Conservation (phyloP, 2,329 filamentous ascomycete genomes). For the Nemania abortiva region DNA sequence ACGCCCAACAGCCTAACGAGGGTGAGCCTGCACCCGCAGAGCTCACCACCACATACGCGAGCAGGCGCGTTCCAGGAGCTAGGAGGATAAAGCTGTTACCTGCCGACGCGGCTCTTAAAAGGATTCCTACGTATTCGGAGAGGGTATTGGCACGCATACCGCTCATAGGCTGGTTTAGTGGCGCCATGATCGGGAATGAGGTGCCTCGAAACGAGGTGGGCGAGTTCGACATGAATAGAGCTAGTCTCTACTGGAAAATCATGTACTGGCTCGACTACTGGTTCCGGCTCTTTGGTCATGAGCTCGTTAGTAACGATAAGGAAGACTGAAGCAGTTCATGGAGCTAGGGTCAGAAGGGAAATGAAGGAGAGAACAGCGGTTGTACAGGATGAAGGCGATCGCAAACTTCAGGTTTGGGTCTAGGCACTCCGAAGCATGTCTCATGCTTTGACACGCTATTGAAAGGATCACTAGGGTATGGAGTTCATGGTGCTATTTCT, state of each 20-base stretch:
- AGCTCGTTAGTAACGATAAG: constrained; percentile 68
- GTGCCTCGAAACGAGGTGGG: constrained; percentile 79
- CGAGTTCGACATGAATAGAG: constrained; percentile 79
- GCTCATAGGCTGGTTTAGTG: constrained; percentile 78
- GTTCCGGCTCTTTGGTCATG: constrained; percentile 69
- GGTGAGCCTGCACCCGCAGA: constrained; percentile 48
- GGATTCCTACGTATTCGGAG: constrained; percentile 74
- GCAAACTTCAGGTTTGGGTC: neutral
- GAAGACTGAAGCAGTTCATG: constrained; percentile 60
- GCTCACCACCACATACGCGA: constrained; percentile 54
- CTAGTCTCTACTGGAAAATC: constrained; percentile 75
- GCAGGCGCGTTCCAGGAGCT: constrained; percentile 74
- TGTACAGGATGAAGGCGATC: neutral
- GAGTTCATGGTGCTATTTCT: neutral
- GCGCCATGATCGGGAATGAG: constrained; percentile 78
- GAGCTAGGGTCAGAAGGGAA: too few species aligned
- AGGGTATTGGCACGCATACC: constrained; percentile 74
- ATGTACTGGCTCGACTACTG: constrained; percentile 72
- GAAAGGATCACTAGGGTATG: neutral
- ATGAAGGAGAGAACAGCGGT: too few species aligned
- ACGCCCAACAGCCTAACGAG: constrained; percentile 31
- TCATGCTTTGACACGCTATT: neutral
- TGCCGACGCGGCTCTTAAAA: constrained; percentile 76
- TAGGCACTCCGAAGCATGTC: neutral
- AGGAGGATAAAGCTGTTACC: constrained; percentile 74